Percentiles rank a stretch among this genome's conserved stretches.
These are phyloP conservation scores for Rhizopogon vinicolor DNA, from an alignment of 768 basidiomycete species.

Conservation along the genomic window DNA sequence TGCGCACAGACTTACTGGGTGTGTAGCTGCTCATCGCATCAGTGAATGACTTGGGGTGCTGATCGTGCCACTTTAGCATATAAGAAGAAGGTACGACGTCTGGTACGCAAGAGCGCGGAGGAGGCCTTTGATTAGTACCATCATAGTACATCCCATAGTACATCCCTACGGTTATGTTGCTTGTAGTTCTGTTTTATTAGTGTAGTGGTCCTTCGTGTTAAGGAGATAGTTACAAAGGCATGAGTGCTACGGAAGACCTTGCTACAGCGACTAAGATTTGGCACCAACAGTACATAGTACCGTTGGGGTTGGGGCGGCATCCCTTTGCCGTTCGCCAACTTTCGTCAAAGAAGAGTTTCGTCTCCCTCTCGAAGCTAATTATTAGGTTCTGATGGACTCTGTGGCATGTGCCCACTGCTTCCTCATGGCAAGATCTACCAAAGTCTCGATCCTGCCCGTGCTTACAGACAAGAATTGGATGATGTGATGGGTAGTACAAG, in stretches of 20 bases:
- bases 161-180: not conserved
- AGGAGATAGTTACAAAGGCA: too few relatives aligned
- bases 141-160: not conserved
- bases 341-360: too few relatives aligned
- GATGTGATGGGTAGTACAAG: too few relatives aligned
- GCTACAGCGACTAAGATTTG: not conserved
- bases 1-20: constrained; percentile 63
- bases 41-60: constrained; percentile 1
- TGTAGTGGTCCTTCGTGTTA: not conserved
- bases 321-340: too few relatives aligned
- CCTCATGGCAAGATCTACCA: too few relatives aligned
- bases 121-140: constrained; percentile 65
- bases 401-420: too few relatives aligned
- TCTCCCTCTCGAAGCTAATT: too few relatives aligned
- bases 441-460: too few relatives aligned
- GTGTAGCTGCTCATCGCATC: constrained; percentile 13
- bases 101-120: constrained; percentile 85
- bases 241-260: not conserved
- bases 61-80: constrained; percentile 50
- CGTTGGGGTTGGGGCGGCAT: too few relatives aligned
- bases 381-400: too few relatives aligned
- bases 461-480: too few relatives aligned
- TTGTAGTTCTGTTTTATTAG: constrained; percentile 8
- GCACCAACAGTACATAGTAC: too few relatives aligned
- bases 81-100: constrained; percentile 92